These are phyloP conservation scores for Chrysosporium keratinophilum DNA, from an alignment of 2,329 filamentous ascomycete genomes.

Conservation along the genomic window DNA sequence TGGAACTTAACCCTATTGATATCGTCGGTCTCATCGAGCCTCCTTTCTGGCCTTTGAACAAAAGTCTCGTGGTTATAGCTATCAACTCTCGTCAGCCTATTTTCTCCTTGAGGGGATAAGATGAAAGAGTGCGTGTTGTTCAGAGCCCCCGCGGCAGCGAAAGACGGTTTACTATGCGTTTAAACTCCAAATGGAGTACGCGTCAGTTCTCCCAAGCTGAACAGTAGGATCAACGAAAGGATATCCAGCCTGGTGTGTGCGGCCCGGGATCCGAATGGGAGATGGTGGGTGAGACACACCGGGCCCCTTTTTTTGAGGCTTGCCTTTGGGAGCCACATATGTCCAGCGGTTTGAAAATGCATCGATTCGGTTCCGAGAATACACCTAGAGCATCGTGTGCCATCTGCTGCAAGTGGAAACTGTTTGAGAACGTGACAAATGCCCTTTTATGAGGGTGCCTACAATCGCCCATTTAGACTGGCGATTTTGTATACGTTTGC, in stretches of 20 bases:
- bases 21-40: conserved; percentile 24
- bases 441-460: conserved; percentile 22
- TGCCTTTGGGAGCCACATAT: conserved; percentile 40
- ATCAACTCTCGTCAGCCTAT: conserved; percentile 56
- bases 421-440: conserved; percentile 29
- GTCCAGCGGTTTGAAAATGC: conserved; percentile 9
- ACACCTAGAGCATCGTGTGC: conserved; percentile 18
- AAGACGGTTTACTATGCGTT: conserved; percentile 40
- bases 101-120: conserved; percentile 25
- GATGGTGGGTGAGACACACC: conserved; percentile 44
- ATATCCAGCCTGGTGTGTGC: conserved; percentile 42
- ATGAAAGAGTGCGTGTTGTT: conserved; percentile 34
- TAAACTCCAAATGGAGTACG: conserved; percentile 33
- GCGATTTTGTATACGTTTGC: conserved; percentile 42
- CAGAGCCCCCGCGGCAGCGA: conserved; percentile 35
- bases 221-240: conserved; percentile 48
- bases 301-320: conserved; percentile 38
- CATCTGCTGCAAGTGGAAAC: conserved; percentile 18
- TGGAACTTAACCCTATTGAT: conserved; percentile 91
- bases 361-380: not conserved
- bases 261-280: conserved; percentile 32
- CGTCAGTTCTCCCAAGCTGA: conserved; percentile 47
- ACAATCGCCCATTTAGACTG: conserved; percentile 34
- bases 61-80: conserved; percentile 62
- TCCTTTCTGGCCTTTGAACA: conserved; percentile 46